Evolutionary conservation across 2,329 filamentous ascomycete species (phyloP).

Genomic region (Fusarium chuoi): DNA sequence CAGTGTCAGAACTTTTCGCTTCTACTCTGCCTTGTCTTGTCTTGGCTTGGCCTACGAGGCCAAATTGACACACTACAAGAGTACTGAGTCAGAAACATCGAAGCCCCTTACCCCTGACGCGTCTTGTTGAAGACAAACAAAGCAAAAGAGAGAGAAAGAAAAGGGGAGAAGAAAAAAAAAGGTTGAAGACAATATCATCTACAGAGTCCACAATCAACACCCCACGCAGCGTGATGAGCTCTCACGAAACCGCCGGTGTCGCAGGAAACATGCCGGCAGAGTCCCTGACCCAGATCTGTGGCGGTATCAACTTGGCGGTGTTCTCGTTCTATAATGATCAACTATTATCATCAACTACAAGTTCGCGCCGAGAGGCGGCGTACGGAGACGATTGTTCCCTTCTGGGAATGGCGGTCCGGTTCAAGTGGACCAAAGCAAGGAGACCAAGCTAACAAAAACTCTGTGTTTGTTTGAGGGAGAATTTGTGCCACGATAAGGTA

Average conservation of each 20-base stretch:
- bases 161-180: not conserved
- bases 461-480: not conserved
- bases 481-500: constrained; percentile 1
- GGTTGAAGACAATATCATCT: not conserved
- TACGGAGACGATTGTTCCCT: constrained; percentile 1
- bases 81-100: constrained; percentile 8
- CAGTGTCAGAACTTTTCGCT: constrained; percentile 4
- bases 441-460: not conserved
- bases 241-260: constrained; percentile 25
- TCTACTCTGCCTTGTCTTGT: not conserved
- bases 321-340: not conserved
- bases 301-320: constrained; percentile 15
- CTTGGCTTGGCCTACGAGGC: not conserved
- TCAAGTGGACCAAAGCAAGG: constrained; percentile 16
- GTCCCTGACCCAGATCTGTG: constrained; percentile 6
- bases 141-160: not conserved
- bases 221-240: constrained; percentile 2
- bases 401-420: constrained; percentile 1
- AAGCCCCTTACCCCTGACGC: constrained; percentile 13
- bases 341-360: not conserved
- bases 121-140: constrained; percentile 14
- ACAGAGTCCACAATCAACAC: not conserved
- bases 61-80: not conserved
- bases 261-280: constrained; percentile 1
- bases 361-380: not conserved